Percentiles rank a stretch among this genome's conserved stretches.
Evolutionary conservation across 164 flowering plant species (phyloP).

Genomic region (grape (Vitis vinifera)): ASM3070453v1 NC_081812.1:20374001-20374500

Average conservation of each 20-base stretch:
- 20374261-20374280: constrained; percentile 80
- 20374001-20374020: too few relatives aligned
- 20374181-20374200: constrained; percentile 69
- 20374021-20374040: constrained; percentile 6
- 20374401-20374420: too few relatives aligned
- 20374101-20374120: constrained; percentile 32
- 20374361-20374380: too few relatives aligned
- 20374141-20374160: constrained; percentile 41
- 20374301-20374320: not conserved
- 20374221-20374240: constrained; percentile 31
- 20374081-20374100: constrained; percentile 61
- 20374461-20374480: constrained; percentile 71
- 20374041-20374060: constrained; percentile 96
- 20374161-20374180: constrained; percentile 35
- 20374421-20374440: too few relatives aligned
- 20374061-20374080: constrained; percentile 94
- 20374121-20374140: constrained; percentile 35
- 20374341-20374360: too few relatives aligned
- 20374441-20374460: not conserved
- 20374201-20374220: constrained; percentile 29
- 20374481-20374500: constrained; percentile 92
- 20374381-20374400: too few relatives aligned
- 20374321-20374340: not conserved
- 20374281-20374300: not conserved
- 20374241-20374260: constrained; percentile 46